phyloP scores from a whole-genome alignment of 441 rosid species.

The Adansonia rubrostipa region DNA sequence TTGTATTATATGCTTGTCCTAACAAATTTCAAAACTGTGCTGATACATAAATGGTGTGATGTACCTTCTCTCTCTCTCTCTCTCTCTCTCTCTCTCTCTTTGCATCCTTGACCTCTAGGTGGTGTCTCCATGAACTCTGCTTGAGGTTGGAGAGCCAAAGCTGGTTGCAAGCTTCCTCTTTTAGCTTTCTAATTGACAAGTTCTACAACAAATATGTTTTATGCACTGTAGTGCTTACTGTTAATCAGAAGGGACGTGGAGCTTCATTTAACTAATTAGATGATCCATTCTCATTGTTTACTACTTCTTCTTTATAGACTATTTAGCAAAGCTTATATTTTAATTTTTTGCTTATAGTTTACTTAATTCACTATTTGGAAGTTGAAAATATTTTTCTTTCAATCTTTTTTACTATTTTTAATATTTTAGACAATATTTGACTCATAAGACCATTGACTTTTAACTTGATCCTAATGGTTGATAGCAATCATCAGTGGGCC shows the following conservation, averaged over 20 bases:
- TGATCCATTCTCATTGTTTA: not conserved
- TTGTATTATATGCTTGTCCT: conserved; percentile 15
- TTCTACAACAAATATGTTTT: conserved; percentile 6
- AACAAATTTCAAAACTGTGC: conserved; percentile 9
- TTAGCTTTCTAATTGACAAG: conserved; percentile 9
- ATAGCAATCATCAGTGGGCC: not conserved
- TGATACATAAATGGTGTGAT: conserved; percentile 8
- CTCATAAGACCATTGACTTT: not conserved
- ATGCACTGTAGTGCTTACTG: not conserved
- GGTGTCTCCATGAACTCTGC: conserved; percentile 1
- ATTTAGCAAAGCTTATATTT: conserved; percentile 1
- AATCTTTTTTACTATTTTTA: not conserved
- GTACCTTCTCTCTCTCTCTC: conserved; percentile 15
- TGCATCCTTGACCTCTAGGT: conserved; percentile 5
- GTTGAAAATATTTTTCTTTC: conserved; percentile 1
- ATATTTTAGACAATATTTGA: not conserved
- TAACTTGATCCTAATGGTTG: conserved; percentile 16
- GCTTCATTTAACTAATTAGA: conserved; percentile 14
- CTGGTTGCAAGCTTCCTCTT: conserved; percentile 17
- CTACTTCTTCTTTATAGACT: not conserved
- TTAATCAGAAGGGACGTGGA: not conserved
- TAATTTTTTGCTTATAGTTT: conserved; percentile 6
- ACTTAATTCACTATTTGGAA: not conserved
- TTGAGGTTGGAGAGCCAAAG: conserved; percentile 21
- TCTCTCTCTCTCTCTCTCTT: not conserved